phyloP scores from a whole-genome alignment of 306 rosid genomes.

The Hylodesmum podocarpum region DNA sequence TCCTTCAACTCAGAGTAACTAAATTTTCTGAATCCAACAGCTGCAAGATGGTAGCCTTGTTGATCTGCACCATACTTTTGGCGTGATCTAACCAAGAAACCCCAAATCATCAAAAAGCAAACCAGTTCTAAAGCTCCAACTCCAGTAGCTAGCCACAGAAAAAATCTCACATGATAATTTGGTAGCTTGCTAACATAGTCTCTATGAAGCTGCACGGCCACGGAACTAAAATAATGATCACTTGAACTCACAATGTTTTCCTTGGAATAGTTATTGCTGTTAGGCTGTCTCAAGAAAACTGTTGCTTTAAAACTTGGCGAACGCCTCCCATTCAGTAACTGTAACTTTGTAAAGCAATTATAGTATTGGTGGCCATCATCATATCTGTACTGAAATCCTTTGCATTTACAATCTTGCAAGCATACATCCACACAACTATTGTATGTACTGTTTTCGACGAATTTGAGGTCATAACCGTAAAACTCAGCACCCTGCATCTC shows the following conservation, averaged over 20 bases:
- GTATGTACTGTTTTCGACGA: not conserved
- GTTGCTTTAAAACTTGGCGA: not conserved
- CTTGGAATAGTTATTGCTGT: not conserved
- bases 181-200: not conserved
- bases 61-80: conserved; percentile 22
- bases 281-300: conserved; percentile 28
- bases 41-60: not conserved
- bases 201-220: not conserved
- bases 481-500: not conserved
- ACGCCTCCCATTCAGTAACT: conserved; percentile 29
- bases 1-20: not conserved
- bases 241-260: not conserved
- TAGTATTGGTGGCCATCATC: not conserved
- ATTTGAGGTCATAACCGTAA: not conserved
- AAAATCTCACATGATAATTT: not conserved
- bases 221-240: not conserved
- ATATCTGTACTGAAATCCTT: conserved; percentile 22
- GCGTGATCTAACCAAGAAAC: not conserved
- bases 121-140: not conserved
- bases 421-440: conserved; percentile 22
- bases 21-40: not conserved
- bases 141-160: conserved; percentile 28
- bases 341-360: conserved; percentile 15
- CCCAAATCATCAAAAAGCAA: not conserved
- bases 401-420: conserved; percentile 13